These are phyloP conservation scores for Saccharomycopsis capsularis DNA, from an alignment of 805 yeast species.

Conservation along the genomic window DNA sequence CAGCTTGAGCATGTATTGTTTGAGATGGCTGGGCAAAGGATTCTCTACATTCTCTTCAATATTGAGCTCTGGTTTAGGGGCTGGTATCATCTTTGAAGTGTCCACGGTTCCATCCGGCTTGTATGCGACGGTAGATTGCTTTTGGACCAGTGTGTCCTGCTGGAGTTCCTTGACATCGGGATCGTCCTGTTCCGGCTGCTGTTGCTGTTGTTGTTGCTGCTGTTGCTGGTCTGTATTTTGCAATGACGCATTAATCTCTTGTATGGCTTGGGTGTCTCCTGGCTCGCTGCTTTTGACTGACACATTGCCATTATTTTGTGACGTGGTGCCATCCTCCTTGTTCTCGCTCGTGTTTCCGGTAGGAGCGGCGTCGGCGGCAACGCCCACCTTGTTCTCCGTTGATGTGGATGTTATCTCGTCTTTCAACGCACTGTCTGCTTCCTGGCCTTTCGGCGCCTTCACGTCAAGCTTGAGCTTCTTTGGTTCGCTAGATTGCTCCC, in stretches of 20 bases:
- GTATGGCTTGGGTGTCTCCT: background rate
- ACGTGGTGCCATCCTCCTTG: background rate
- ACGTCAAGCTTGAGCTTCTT: background rate
- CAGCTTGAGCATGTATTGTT: conserved; percentile 67
- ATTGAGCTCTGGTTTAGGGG: conserved; percentile 78
- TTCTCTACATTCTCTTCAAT: conserved; percentile 55
- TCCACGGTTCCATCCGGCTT: conserved; percentile 11
- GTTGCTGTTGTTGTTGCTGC: background rate
- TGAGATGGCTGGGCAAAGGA: conserved; percentile 80
- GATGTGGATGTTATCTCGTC: background rate
- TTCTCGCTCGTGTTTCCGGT: background rate
- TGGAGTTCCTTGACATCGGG: background rate
- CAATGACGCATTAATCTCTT: background rate
- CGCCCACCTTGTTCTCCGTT: background rate
- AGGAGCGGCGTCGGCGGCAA: background rate
- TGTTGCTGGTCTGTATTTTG: background rate
- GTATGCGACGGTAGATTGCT: background rate
- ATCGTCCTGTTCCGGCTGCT: background rate
- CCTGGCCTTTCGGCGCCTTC: background rate
- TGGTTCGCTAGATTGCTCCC: background rate
- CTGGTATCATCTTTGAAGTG: conserved; percentile 39
- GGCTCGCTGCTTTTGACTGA: background rate
- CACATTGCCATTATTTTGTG: background rate
- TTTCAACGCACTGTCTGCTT: background rate
- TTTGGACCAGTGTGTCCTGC: conserved; percentile 1